Conservation (phyloP, 1,284 basidiomycete species). For the Hymenochaete sp. region DNA sequence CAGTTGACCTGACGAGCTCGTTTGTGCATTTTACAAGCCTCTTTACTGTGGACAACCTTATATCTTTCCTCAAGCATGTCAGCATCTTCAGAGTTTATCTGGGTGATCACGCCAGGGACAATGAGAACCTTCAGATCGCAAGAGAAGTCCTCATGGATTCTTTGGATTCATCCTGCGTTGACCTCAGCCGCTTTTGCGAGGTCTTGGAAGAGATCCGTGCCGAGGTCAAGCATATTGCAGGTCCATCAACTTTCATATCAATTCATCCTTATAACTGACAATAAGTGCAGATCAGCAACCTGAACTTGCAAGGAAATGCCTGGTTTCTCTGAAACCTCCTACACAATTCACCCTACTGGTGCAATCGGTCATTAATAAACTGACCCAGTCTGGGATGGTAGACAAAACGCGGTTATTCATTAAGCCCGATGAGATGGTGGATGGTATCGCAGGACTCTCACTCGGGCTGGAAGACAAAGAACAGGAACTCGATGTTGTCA, state of each 20-base stretch:
- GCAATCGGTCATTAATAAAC: slow-evolving; percentile 33
- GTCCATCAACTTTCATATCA: background rate
- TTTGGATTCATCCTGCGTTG: slow-evolving; percentile 53
- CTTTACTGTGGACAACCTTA: slow-evolving; percentile 42
- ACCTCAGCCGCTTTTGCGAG: slow-evolving; percentile 41
- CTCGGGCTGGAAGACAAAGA: slow-evolving; percentile 28
- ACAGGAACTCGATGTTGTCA: slow-evolving; percentile 49
- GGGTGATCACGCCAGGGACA: slow-evolving; percentile 39
- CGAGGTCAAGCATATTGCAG: slow-evolving; percentile 21
- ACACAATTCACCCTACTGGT: slow-evolving; percentile 2
- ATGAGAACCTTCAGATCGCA: slow-evolving; percentile 54
- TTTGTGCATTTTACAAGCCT: slow-evolving; percentile 47
- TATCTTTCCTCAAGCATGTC: slow-evolving; percentile 43
- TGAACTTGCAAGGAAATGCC: slow-evolving; percentile 10
- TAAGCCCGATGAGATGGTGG: slow-evolving; percentile 56
- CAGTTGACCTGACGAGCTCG: slow-evolving; percentile 3
- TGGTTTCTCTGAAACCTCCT: slow-evolving; percentile 13
- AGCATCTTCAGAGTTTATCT: slow-evolving; percentile 48
- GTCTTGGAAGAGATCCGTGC: slow-evolving; percentile 34
- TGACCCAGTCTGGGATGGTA: slow-evolving; percentile 41
- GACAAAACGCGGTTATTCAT: slow-evolving; percentile 61
- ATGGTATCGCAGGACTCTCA: slow-evolving; percentile 36
- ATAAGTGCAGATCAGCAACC: slow-evolving; percentile 30
- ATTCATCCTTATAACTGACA: background rate
- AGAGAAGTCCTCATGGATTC: slow-evolving; percentile 52